Evolutionary conservation across 73 alveolate species (phyloP).

Genomic region (Paramecium sexaurelia): DNA sequence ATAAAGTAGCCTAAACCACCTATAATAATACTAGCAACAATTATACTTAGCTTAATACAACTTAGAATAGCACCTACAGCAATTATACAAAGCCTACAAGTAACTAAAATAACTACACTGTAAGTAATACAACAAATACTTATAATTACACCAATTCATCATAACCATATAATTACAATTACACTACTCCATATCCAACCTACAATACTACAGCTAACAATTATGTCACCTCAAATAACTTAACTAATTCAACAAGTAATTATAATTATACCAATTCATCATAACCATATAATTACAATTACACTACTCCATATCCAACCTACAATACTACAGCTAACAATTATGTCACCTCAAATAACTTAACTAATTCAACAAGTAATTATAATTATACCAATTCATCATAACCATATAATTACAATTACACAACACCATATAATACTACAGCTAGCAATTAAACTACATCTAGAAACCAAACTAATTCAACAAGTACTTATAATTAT

Average conservation of each 20-base stretch:
- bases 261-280: background rate
- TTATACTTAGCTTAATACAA: background rate
- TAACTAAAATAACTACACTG: background rate
- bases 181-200: background rate
- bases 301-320: background rate
- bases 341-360: no score
- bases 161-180: background rate
- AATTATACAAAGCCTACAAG: background rate
- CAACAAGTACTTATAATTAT: background rate
- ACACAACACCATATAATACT: background rate
- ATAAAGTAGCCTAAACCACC: background rate
- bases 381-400: background rate
- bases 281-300: background rate
- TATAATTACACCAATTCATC: background rate
- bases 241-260: background rate
- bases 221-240: no score
- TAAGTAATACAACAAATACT: background rate
- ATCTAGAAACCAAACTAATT: no score
- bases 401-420: background rate
- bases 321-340: background rate
- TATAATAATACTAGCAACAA: background rate
- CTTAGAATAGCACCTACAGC: background rate
- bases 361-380: background rate
- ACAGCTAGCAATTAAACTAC: no score
- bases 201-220: background rate